A percentile compares a stretch with the other conserved stretches of the same genome.
phyloP scores from a whole-genome alignment of 768 basidiomycete species.

The Agrocybe praecox region DNA sequence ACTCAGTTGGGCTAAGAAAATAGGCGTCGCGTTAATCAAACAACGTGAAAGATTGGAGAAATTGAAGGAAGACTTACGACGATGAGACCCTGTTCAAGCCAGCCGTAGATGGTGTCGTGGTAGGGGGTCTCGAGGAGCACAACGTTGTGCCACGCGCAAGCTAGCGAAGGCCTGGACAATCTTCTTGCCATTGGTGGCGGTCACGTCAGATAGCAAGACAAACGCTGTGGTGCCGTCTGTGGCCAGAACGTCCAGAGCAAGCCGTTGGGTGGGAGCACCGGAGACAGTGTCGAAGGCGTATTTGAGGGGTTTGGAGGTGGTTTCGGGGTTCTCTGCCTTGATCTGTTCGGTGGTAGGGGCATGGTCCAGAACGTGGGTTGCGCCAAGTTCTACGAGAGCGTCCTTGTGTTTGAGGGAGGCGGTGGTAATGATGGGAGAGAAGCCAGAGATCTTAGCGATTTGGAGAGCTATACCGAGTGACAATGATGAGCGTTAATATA shows the following conservation, averaged over 20 bases:
- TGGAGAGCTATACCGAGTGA: neutral
- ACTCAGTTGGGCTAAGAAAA: no score
- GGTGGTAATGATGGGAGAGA: neutral
- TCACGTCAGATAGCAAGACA: neutral
- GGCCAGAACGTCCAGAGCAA: conserved; percentile 1
- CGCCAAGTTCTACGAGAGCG: neutral
- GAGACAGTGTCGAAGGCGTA: conserved; percentile 1
- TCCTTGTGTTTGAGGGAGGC: neutral
- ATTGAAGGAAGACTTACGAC: neutral
- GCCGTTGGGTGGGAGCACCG: neutral
- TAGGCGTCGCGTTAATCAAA: no score
- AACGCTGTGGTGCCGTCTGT: neutral
- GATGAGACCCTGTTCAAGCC: neutral
- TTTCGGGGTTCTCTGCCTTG: conserved; percentile 19
- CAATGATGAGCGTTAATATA: no score
- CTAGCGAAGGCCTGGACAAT: no score
- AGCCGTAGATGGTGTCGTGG: neutral
- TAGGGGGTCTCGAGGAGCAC: neutral
- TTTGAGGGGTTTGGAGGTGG: conserved; percentile 10
- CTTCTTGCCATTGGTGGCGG: neutral
- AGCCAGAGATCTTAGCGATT: neutral
- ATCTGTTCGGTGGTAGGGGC: neutral
- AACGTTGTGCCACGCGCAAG: neutral
- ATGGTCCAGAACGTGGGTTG: neutral
- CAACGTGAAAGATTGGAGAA: no score